Percentiles rank a stretch among this genome's conserved stretches.
Evolutionary conservation across 202 grass and related monocot genomes (phyloP).

Genomic region (Elaeis oleifera): DNA sequence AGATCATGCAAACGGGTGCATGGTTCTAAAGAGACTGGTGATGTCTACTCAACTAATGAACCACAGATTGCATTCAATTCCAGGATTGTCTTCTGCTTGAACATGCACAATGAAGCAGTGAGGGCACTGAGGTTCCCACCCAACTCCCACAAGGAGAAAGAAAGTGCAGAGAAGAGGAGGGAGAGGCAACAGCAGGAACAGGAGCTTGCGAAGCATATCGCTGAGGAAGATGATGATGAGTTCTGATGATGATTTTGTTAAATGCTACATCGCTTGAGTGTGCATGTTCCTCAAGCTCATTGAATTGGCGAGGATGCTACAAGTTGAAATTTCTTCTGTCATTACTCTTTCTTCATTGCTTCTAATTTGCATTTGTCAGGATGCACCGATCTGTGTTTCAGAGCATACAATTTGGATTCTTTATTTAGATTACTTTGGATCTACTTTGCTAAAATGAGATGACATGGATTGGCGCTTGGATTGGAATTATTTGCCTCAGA

Average conservation of each 20-base stretch:
- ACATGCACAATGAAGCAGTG: constrained; percentile 82
- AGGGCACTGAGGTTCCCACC: constrained; percentile 70
- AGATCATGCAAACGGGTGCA: constrained; percentile 65
- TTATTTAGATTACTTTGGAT: too few relatives aligned
- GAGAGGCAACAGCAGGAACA: constrained; percentile 83
- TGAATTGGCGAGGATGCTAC: too few relatives aligned
- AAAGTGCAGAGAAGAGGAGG: constrained; percentile 67
- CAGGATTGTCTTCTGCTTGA: constrained; percentile 75
- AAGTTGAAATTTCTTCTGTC: too few relatives aligned
- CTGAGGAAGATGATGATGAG: constrained; percentile 78
- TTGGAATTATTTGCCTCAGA: too few relatives aligned
- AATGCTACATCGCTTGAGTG: too few relatives aligned
- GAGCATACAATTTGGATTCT: too few relatives aligned
- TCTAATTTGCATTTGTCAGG: too few relatives aligned
- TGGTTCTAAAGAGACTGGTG: constrained; percentile 84
- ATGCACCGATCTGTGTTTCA: too few relatives aligned
- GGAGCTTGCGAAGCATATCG: constrained; percentile 79
- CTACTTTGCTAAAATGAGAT: too few relatives aligned
- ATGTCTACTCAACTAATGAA: constrained; percentile 85
- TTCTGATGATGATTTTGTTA: constrained; percentile 26
- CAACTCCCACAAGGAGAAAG: constrained; percentile 76
- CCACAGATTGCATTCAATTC: constrained; percentile 73
- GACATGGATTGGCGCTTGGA: too few relatives aligned
- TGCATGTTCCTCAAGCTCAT: too few relatives aligned
- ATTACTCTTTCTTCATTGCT: too few relatives aligned